Conservation (phyloP, 148 eudicot species). For the Rheum nobile region DNA sequence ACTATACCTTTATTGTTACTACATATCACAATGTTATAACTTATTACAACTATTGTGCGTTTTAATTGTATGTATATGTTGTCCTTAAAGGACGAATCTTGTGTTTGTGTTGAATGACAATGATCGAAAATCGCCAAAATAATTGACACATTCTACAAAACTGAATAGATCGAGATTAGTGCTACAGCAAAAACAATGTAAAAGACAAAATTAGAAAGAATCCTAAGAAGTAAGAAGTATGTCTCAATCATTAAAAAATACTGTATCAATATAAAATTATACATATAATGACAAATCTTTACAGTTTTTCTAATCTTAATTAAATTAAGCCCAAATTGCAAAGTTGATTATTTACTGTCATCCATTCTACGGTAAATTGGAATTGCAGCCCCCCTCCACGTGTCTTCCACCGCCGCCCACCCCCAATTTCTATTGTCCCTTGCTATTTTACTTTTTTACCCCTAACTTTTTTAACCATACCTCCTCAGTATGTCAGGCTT, state of each 20-base stretch:
- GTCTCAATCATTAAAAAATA: no score
- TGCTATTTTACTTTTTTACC: not conserved
- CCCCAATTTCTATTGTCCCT: not conserved
- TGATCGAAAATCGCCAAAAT: not conserved
- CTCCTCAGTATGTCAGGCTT: not conserved
- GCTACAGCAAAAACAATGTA: not conserved
- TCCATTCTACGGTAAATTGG: not conserved
- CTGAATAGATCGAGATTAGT: not conserved
- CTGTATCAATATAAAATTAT: no score
- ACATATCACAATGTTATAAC: no score
- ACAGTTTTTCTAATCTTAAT: not conserved
- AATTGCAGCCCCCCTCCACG: not conserved
- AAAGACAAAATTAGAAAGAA: not conserved
- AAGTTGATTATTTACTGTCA: not conserved
- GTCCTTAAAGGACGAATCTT: not conserved
- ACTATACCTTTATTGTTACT: no score
- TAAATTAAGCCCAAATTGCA: not conserved
- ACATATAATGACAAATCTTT: no score
- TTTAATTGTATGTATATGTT: no score
- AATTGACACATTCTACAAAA: not conserved
- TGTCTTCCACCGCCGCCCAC: constrained; percentile 5
- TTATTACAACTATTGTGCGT: no score
- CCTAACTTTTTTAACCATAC: not conserved
- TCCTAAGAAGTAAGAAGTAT: not conserved
- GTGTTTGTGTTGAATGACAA: not conserved